Evolutionary conservation across 2,329 filamentous ascomycete genomes (phyloP).

Genomic region (Ceratocystiopsis sp.): DNA sequence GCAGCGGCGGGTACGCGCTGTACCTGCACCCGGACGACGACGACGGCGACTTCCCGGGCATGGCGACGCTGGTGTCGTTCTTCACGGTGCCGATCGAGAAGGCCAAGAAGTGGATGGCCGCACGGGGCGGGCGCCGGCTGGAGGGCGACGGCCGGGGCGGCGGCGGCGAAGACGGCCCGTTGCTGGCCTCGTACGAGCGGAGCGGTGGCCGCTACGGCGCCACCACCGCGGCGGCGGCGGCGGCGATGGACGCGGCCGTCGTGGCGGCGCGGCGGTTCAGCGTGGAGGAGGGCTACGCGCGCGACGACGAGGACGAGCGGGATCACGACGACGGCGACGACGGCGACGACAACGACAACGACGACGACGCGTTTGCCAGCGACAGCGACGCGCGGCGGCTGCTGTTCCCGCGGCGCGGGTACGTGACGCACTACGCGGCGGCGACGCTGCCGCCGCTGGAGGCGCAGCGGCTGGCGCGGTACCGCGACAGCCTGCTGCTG

Average conservation of each 20-base stretch:
- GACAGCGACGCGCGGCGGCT: conserved; percentile 14
- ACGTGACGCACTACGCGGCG: conserved; percentile 33
- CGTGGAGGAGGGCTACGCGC: no score
- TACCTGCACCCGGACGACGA: conserved; percentile 53
- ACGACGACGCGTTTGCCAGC: conserved; percentile 17
- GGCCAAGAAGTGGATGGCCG: conserved; percentile 32
- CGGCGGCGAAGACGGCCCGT: no score
- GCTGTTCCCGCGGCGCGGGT: conserved; percentile 26
- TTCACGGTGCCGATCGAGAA: conserved; percentile 32
- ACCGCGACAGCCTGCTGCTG: conserved; percentile 38
- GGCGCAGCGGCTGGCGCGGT: conserved; percentile 31
- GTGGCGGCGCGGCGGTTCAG: no score
- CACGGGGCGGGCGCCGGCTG: neutral
- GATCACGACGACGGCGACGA: conserved; percentile 3
- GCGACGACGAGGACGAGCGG: no score
- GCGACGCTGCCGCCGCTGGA: conserved; percentile 28
- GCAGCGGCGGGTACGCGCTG: conserved; percentile 49
- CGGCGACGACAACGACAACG: conserved; percentile 25
- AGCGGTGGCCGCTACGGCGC: no score
- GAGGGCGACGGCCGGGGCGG: conserved; percentile 6
- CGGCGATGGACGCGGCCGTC: no score
- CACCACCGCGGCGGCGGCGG: no score
- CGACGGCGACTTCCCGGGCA: conserved; percentile 40
- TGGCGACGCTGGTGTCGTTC: conserved; percentile 39
- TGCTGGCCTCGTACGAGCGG: no score